Evolutionary conservation across 208 protist species (phyloP).

Genomic region (Giardia duodenalis): DNA sequence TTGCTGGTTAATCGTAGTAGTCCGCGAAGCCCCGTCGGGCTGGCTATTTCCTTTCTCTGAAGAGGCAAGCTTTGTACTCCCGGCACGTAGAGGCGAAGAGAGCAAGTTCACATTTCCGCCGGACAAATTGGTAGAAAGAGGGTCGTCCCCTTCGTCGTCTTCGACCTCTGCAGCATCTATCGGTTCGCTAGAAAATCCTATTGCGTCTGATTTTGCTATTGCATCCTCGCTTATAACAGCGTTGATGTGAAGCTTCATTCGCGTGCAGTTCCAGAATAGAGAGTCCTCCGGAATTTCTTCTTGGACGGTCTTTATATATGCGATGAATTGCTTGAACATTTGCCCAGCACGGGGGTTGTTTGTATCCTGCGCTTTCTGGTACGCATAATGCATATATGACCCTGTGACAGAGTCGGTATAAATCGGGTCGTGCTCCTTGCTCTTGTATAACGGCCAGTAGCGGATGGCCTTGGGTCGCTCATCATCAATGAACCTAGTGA

Average conservation of each 20-base stretch:
- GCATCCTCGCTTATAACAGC: neutral
- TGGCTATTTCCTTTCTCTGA: neutral
- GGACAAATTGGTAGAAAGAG: no score
- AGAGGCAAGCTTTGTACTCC: neutral
- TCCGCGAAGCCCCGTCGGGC: no score
- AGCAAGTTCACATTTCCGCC: neutral
- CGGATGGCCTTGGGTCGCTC: neutral
- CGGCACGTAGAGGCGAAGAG: neutral
- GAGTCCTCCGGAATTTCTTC: neutral
- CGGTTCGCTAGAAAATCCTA: neutral
- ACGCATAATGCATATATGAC: neutral
- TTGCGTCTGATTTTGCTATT: neutral
- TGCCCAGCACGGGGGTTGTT: neutral
- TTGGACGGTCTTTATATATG: neutral
- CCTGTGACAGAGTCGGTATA: neutral
- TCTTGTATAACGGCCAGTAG: neutral
- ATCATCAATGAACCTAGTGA: neutral
- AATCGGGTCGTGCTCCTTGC: neutral
- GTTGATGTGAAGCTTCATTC: neutral
- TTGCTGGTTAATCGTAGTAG: neutral
- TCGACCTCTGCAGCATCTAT: neutral
- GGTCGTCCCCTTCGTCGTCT: constrained; percentile 1
- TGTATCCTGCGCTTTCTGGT: neutral
- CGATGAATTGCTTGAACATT: neutral
- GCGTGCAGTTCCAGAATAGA: neutral